A percentile compares a stretch with the other conserved stretches of the same genome.
phyloP scores from a whole-genome alignment of 129 eudicot species.

The Helianthus annuus region HanXRQr2.0-SUNRISE NC_035448.2:35874293-35874792 shows the following conservation, averaged over 20 bases:
- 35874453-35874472: constrained; percentile 73
- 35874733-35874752: too few species aligned
- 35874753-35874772: too few species aligned
- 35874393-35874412: constrained; percentile 78
- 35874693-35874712: too few species aligned
- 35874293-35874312: constrained; percentile 44
- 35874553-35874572: constrained; percentile 80
- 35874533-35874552: constrained; percentile 82
- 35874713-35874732: too few species aligned
- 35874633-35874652: constrained; percentile 79
- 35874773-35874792: constrained; percentile 42
- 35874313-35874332: constrained; percentile 69
- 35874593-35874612: constrained; percentile 73
- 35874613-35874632: constrained; percentile 86
- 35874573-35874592: constrained; percentile 78
- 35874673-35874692: not conserved
- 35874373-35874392: constrained; percentile 86
- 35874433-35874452: constrained; percentile 69
- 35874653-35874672: not conserved
- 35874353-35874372: constrained; percentile 55
- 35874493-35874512: constrained; percentile 55
- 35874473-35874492: constrained; percentile 57
- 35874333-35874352: constrained; percentile 76
- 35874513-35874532: constrained; percentile 68
- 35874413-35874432: constrained; percentile 73